Evolutionary conservation across 345 rosid genomes (phyloP), one percentile per base, ranked within the genome.

Genomic region (Passiflora organensis): DNA sequence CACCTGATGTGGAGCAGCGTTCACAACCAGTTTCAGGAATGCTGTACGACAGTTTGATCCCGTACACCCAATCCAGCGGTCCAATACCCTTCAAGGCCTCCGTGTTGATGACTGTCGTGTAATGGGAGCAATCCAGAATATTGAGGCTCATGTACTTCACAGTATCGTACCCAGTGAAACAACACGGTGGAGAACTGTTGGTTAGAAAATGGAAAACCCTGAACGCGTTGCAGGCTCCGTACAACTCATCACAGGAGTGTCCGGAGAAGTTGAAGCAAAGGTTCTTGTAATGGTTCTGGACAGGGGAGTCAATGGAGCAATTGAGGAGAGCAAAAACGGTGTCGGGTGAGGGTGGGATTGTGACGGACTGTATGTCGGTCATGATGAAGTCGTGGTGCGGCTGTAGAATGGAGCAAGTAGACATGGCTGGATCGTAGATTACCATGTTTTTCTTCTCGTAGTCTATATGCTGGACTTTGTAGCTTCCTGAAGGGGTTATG

Each of bases 391-490:
- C 93, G 57, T 81, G 98, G 74, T 81, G 93, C n/a, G 98, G 96
- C 51, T 85, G 96, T 18, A 91, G 89, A 38, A 84, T 82, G 16
- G 96, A 88, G 80, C 96, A 91, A 0, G 98, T 88, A 21, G 96
- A 91, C 98, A 91, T 91, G 6, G 95, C 67, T 0, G 98, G 93
- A 63, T 91, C 96, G 72, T 82, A 91, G 2, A 88, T 49, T 16
- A 58, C 66, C 56, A 91, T 46, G 2, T 67, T 76, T 47, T 80
- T 76, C 68, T 80, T 77, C 13, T 69, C 32, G 76, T 91, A 91
- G 67, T 91, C 93, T 60, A 91, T 84, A 39, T 69, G 71, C 53
- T 84, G 82, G 44, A 91, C 93, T 53, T 82, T 88, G 91, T 91
- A 91, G 72, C 32, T 59, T 0, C 98, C 96, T 1, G 95, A 91